Conservation (phyloP, 2,329 filamentous ascomycete genomes). For the Talaromyces sp. region DNA sequence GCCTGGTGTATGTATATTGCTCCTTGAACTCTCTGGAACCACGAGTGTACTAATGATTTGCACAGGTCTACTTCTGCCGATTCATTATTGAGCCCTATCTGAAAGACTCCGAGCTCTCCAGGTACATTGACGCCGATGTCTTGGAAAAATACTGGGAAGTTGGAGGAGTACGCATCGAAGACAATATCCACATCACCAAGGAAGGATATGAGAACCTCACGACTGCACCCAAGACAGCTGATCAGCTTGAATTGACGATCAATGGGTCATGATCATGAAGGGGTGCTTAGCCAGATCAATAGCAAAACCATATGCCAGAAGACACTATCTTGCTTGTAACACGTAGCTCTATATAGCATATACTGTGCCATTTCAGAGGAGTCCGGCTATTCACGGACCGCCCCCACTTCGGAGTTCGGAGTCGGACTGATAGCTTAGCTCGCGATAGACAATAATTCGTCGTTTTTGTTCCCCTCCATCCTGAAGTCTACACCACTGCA, state of each 20-base stretch:
- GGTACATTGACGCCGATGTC: constrained; percentile 70
- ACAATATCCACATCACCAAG: constrained; percentile 76
- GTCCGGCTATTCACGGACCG: constrained; percentile 9
- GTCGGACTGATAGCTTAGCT: not conserved
- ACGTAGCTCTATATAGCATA: too few species aligned
- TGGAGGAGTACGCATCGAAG: constrained; percentile 88
- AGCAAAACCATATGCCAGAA: not conserved
- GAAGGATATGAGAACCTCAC: constrained; percentile 80
- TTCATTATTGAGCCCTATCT: constrained; percentile 83
- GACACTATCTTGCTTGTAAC: not conserved
- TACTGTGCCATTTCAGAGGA: too few species aligned
- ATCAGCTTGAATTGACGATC: constrained; percentile 53
- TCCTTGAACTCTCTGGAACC: not conserved
- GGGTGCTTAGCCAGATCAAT: not conserved
- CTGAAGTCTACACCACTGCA: not conserved
- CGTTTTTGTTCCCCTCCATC: not conserved
- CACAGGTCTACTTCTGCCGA: constrained; percentile 77
- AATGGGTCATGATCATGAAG: constrained; percentile 7
- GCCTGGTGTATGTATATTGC: constrained; percentile 66
- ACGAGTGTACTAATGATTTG: not conserved
- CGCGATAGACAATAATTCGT: not conserved
- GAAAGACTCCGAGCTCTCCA: constrained; percentile 62
- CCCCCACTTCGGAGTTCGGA: not conserved
- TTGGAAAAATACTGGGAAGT: constrained; percentile 79
- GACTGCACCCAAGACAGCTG: constrained; percentile 65